Evolutionary conservation across 495 filamentous ascomycete genomes (phyloP), one percentile per base, ranked within the genome.

Genomic region (Talaromyces proteolyticus): DNA sequence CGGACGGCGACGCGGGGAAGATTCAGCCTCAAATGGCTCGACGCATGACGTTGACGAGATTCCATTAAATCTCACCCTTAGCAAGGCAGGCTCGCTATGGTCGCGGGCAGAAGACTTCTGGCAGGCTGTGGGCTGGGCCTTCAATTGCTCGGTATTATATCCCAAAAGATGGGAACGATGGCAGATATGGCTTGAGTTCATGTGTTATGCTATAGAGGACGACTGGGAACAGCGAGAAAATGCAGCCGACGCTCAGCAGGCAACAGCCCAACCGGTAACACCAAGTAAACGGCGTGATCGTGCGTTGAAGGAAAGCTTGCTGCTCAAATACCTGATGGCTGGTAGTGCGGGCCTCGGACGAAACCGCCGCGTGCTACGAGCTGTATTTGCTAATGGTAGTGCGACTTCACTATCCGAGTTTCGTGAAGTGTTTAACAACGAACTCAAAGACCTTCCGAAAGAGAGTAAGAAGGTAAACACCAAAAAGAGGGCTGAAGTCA

Each of bases 91-190:
- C 8, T 80, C 87, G 2, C 43, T 96, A 5, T 95, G 87, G 80
- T 64, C 68, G 14, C 74, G 79, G 17, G 88, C 84, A 0, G 81
- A 86, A 21, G 88, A 95, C 58, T 92, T 97, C 53, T 98, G 94
- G 89, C 79, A 86, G 37, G 77, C 86, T 0, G 81, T 92, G 1
- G 93, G 93, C 3, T 97, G 93, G 93, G 84, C 87, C 0, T 95
- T 96, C 63, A 91, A 90, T 56, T 98, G 93, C 67, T 89, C 89
- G 14, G 76, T 89, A 2, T 63, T 75, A 38, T 74, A 91, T 48
- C 76, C 76, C 36, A 72, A 69, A 26, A 67, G 90, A 19, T 98
- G 93, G 93, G 78, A 77, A 49, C 75, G 80, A 57, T 98, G 93
- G 93, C 82, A 76, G 51, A 62, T 80, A 6, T 95, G 89, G 88